Base-by-base conservation (phyloP, 768 basidiomycete species). In the Fistulinella prunicolor region DNA sequence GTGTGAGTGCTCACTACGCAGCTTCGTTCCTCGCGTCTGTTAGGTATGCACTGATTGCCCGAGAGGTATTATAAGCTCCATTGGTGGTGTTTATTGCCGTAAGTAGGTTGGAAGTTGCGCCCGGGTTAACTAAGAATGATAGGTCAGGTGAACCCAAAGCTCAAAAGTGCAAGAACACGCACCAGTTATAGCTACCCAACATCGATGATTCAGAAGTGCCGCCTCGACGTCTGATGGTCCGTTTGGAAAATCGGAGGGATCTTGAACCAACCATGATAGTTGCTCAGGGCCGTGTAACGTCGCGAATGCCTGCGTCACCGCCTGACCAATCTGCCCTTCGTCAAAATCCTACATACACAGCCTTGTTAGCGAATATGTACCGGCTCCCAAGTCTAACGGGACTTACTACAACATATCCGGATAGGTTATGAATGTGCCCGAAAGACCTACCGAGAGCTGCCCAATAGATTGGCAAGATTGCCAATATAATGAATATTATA, bases 321-420 rank as follows among this genome's bases (percentile, higher is more conserved):
- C 61, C 39, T 72, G 67, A 7, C 83, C 83, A 7, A 85, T 68
- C 14, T 69, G 38, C 2, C 70, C 75, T 6, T 78, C 81, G 35
- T 85, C 83, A 51, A 83, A 83, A 56, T 85, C 82, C 81, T 84
- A 39, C 6, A 21, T 12, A 28, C 28, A 4, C 22, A 19, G 17
- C 4, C 23, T 6, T 17, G 28, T 49, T 4, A 50, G 38, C 10
- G 14, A 35, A 28, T 14, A 9, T 2, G 12, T 19, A 23, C 3
- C 28, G 38, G 7, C 6, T 17, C 13, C 20, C 22, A 10, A 13
- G 26, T n/a, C 34, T 23, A 17, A 24, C 14, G 41, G 36, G 20
- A 70, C 79, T 42, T 48, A 83, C 82, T 21, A 85, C 76, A 0
- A 85, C 71, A 71, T 75, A 82, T 2, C 78, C 81, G n/a, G 71